Evolutionary conservation across 2,329 filamentous ascomycete genomes (phyloP).

Genomic region (Massarina eburnea): DNA sequence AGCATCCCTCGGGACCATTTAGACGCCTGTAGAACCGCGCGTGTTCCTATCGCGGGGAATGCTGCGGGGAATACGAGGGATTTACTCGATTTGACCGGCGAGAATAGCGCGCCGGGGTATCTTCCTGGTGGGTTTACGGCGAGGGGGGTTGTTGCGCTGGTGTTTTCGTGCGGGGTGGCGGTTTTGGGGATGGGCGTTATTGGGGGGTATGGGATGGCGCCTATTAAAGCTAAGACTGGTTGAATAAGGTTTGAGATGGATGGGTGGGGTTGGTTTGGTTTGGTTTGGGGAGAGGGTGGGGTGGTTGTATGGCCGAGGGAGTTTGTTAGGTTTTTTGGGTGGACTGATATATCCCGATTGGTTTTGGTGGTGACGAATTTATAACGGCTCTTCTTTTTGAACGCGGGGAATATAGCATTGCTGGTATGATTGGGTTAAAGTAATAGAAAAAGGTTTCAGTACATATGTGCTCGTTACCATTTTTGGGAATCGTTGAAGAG

Average conservation of each 20-base stretch:
- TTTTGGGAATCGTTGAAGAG: too few species aligned
- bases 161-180: slow-evolving; percentile 70
- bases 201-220: slow-evolving; percentile 63
- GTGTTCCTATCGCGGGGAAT: slow-evolving; percentile 63
- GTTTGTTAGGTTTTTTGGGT: too few species aligned
- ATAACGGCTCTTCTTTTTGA: too few species aligned
- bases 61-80: slow-evolving; percentile 71
- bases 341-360: too few species aligned
- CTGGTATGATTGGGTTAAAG: too few species aligned
- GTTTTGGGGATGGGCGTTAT: slow-evolving; percentile 69
- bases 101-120: slow-evolving; percentile 57
- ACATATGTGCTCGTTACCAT: too few species aligned
- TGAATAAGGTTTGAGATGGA: neutral
- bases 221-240: slow-evolving; percentile 18
- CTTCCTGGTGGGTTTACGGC: slow-evolving; percentile 71
- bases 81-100: slow-evolving; percentile 55
- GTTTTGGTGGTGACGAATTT: too few species aligned
- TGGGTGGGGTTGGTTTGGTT: neutral
- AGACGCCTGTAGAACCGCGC: slow-evolving; percentile 58
- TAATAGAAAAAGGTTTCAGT: too few species aligned
- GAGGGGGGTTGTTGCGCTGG: slow-evolving; percentile 71
- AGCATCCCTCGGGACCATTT: slow-evolving; percentile 64
- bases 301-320: too few species aligned
- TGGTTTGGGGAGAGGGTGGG: too few species aligned
- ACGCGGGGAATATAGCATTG: too few species aligned